Base-by-base conservation (phyloP, 257 asterid species). In the Solanum peruvianum region DNA sequence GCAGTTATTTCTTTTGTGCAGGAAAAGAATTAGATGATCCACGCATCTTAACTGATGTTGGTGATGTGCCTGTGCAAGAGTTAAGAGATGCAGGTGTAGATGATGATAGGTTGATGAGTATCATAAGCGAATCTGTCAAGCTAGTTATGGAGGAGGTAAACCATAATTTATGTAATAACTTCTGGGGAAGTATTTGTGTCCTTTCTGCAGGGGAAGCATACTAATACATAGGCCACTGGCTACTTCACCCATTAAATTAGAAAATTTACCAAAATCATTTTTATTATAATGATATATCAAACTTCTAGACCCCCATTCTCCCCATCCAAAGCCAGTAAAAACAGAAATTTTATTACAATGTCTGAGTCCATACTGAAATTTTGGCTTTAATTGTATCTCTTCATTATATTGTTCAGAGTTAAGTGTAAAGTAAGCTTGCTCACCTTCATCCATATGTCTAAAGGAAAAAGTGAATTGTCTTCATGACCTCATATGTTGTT, bases 11-110 rank as follows among this genome's bases (percentile, higher is more conserved):
- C 35, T 18, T 9, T 76, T 83, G 11, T 90, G 90, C 96, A 97
- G 99, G 99, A 42, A 91, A 96, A 88, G 98, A 95, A 49, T 89
- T 96, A 72, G 91, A 88, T 78, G 99, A 97, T 91, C 98, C 99
- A 67, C 92, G 98, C 41, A 82, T 97, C 92, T 91, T 97, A 87
- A 94, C 97, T 2, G 99, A 96, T 86, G 98, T 93, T 88, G 99
- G 99, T 85, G 99, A 97, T 88, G 98, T 97, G 47, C 99, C 99
- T 20, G 88, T 96, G 69, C 98, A 96, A 91, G 99, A 97, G 91
- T 91, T 97, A 88, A 93, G 99, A 83, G 99, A 97, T 84, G 91
- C 98, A 90, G 99, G 99, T 35, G 91, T 97, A 11, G 98, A 95
- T 91, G 99, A 95, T 91, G 98, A 95, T 85, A 93, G 95, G 90